phyloP scores from a whole-genome alignment of 2,329 filamentous ascomycete genomes.

The Fusarium circinatum region DNA sequence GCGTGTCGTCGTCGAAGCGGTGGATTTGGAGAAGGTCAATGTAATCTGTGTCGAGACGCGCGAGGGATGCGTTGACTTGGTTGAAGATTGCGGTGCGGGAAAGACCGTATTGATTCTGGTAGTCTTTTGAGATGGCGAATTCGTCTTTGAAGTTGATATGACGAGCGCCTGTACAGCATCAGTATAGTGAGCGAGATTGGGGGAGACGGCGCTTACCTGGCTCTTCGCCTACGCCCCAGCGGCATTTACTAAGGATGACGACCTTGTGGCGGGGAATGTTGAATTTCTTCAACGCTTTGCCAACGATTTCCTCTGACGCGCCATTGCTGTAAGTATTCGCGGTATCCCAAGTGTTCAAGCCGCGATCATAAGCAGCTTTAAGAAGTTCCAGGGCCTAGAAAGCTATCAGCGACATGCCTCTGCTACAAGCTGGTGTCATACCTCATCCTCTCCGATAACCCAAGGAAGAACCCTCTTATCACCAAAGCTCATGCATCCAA shows the following conservation, averaged over 20 bases:
- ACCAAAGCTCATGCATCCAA: constrained; percentile 34
- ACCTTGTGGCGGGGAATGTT: constrained; percentile 31
- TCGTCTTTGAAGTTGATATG: constrained; percentile 17
- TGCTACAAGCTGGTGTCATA: rapidly evolving
- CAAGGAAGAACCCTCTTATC: constrained; percentile 25
- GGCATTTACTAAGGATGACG: constrained; percentile 27
- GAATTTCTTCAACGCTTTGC: constrained; percentile 27
- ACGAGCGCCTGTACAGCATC: neutral
- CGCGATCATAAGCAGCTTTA: constrained; percentile 33
- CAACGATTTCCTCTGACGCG: constrained; percentile 20
- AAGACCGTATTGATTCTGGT: constrained; percentile 36
- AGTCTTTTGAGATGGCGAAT: constrained; percentile 31
- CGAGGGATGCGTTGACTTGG: constrained; percentile 31
- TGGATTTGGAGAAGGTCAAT: constrained; percentile 67
- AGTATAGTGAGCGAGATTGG: rapidly evolving
- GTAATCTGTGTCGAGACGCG: constrained; percentile 49
- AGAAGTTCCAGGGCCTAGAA: constrained; percentile 18
- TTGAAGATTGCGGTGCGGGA: constrained; percentile 36
- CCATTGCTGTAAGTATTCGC: constrained; percentile 33
- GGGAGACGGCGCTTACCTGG: neutral
- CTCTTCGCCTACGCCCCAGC: constrained; percentile 32
- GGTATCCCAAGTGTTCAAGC: constrained; percentile 32
- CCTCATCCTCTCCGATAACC: constrained; percentile 30
- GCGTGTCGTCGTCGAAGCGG: constrained; percentile 57
- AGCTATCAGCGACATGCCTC: neutral